Base-by-base conservation (phyloP, 805 yeast species). In the Metschnikowia lunata region DNA sequence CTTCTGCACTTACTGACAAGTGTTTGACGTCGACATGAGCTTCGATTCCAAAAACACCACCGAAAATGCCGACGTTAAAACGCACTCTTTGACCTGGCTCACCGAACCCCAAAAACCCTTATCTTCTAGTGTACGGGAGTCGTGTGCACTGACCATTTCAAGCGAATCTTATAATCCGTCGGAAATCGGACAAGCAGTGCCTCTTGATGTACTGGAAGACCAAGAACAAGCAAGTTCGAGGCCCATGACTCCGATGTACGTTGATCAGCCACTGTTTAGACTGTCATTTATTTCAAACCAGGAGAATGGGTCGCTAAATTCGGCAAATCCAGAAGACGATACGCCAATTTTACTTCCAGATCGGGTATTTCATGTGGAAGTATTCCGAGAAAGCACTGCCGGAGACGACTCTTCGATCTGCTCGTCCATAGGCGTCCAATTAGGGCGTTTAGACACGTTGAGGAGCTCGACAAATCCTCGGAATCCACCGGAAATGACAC, bases 401-500 rank as follows among this genome's bases (percentile, higher is more conserved):
- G 50, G 37, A 10, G 55, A 49, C 40, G 48, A 45, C 5, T 49
- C 39, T 27, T 52, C 56, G 30, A 14, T 49, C 28, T 45, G 46
- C 29, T 52, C 56, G 12, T 48, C 51, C 26, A 41, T 46, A 15
- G 46, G 37, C 36, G 54, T 51, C n/a, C 52, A 48, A 7, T 37
- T 55, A 13, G 58, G 60, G 13, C 56, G 57, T 14, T 54, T 58
- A 15, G 55, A 56, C 36, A 59, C 63, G 26, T 38, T 52, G 40
- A 51, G 40, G 32, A 49, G 50, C 39, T 23, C 29, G 13, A 27
- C 45, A 8, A 40, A 29, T n/a, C 45, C 50, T 9, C 34, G 31
- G n/a, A 39, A 26, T 9, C 42, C 36, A 18, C 75, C 75, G 1
- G 64, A 60, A 40, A 39, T 52, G 15, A 53, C 64, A 11, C 63